Conservation (phyloP, 495 filamentous ascomycete species). For the Penicillium ucsense region DNA sequence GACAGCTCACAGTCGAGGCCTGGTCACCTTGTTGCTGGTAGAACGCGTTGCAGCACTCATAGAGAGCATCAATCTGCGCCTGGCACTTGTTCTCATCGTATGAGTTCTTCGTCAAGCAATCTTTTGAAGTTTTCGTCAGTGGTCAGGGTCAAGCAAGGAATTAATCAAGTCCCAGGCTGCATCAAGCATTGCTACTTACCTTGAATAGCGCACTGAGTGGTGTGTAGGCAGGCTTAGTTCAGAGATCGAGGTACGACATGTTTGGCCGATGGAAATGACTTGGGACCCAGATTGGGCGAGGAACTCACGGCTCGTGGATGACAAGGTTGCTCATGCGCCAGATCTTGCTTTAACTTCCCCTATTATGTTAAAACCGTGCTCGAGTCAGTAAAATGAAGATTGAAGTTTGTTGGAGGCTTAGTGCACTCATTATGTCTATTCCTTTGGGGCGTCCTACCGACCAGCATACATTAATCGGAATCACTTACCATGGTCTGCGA, state of each 20-base stretch:
- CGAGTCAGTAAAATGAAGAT: no score
- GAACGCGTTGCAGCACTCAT: conserved; percentile 88
- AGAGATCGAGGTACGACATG: no score
- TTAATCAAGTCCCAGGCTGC: background rate
- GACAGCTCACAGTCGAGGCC: conserved; percentile 73
- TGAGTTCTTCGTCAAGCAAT: conserved; percentile 74
- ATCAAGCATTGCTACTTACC: conserved; percentile 32
- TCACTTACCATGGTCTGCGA: no score
- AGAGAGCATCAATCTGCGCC: conserved; percentile 76
- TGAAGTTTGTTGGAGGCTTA: no score
- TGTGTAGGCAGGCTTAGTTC: conserved; percentile 1
- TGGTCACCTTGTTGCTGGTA: conserved; percentile 72
- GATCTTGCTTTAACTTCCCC: conserved; percentile 55
- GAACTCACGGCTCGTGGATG: conserved; percentile 74
- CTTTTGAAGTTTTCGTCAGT: conserved; percentile 31
- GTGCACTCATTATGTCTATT: no score
- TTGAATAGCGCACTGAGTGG: conserved; percentile 75
- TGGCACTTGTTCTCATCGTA: conserved; percentile 82
- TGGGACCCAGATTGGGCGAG: background rate
- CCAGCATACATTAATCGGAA: no score
- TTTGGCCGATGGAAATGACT: no score
- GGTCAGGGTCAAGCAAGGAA: background rate
- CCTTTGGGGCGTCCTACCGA: no score
- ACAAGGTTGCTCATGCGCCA: conserved; percentile 70
- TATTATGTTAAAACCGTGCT: conserved; percentile 5